A percentile compares a stretch with the other conserved stretches of the same genome.
These are phyloP conservation scores for Stachybotrys chlorohalonatus DNA, from an alignment of 2,329 filamentous ascomycete species.

Conservation along the genomic window DNA sequence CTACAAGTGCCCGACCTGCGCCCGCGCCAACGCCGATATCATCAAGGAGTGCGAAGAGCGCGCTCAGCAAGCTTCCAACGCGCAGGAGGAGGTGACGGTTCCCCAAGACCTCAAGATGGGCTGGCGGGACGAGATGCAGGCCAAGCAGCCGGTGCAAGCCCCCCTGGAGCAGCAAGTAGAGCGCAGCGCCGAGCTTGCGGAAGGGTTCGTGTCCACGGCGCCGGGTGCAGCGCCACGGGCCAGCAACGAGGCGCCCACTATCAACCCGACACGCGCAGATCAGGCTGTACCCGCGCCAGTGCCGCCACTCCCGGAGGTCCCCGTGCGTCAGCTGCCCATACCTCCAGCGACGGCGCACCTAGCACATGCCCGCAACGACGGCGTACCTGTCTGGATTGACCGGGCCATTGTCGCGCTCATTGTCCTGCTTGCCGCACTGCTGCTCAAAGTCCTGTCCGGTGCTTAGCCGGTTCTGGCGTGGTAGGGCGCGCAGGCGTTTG, in stretches of 20 bases:
- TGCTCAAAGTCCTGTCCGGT: slow-evolving; percentile 45
- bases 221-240: slow-evolving; percentile 10
- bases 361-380: slow-evolving; percentile 25
- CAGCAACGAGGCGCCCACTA: slow-evolving; percentile 1
- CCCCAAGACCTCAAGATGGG: slow-evolving; percentile 54
- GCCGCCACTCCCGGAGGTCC: background rate
- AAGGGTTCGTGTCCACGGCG: slow-evolving; percentile 48
- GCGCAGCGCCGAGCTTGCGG: slow-evolving; percentile 42
- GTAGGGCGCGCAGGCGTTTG: background rate
- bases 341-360: slow-evolving; percentile 5
- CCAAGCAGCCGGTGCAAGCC: slow-evolving; percentile 5
- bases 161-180: slow-evolving; percentile 18
- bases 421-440: slow-evolving; percentile 59
- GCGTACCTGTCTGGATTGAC: slow-evolving; percentile 68
- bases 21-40: slow-evolving; percentile 62
- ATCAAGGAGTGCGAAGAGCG: slow-evolving; percentile 60
- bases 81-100: slow-evolving; percentile 33
- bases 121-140: slow-evolving; percentile 63
- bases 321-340: slow-evolving; percentile 1
- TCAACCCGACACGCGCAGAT: slow-evolving; percentile 6
- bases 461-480: background rate
- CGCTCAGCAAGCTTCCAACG: slow-evolving; percentile 27
- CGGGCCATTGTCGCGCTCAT: slow-evolving; percentile 67
- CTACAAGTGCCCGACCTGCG: slow-evolving; percentile 66
- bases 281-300: background rate